These are phyloP conservation scores for Ganoderma meredithae DNA, from an alignment of 1,284 basidiomycete species.

Conservation along the genomic window DNA sequence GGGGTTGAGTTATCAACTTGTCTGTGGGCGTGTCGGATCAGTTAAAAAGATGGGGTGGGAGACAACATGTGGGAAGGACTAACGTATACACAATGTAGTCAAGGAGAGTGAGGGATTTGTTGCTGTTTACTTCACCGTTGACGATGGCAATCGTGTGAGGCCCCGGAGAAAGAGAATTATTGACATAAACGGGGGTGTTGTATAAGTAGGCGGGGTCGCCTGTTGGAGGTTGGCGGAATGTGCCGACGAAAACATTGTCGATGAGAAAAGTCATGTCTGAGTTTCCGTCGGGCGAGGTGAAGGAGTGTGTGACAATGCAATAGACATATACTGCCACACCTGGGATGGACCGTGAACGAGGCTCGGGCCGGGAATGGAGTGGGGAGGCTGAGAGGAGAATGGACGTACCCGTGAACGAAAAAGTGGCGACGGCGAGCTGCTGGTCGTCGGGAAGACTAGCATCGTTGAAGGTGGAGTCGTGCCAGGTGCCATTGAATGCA, in stretches of 20 bases:
- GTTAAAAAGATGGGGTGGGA: conserved; percentile 2
- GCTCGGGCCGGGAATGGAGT: neutral
- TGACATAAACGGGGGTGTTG: conserved; percentile 44
- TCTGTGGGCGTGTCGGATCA: conserved; percentile 16
- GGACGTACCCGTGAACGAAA: conserved; percentile 30
- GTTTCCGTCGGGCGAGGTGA: conserved; percentile 36
- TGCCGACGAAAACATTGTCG: conserved; percentile 41
- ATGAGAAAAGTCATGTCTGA: conserved; percentile 48
- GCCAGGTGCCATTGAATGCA: conserved; percentile 31
- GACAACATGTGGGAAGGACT: conserved; percentile 16
- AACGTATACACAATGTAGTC: conserved; percentile 38
- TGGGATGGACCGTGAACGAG: conserved; percentile 10
- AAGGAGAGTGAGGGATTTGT: conserved; percentile 30
- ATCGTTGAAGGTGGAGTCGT: conserved; percentile 37
- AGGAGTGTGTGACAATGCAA: conserved; percentile 41
- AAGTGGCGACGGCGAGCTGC: conserved; percentile 35
- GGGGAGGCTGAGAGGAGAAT: neutral
- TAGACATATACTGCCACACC: conserved; percentile 44
- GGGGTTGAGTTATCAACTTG: conserved; percentile 15
- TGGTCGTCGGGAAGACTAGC: conserved; percentile 10
- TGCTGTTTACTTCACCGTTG: conserved; percentile 24
- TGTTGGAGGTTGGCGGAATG: conserved; percentile 33
- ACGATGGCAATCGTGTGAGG: conserved; percentile 31
- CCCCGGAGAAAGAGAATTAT: conserved; percentile 34
- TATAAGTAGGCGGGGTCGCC: conserved; percentile 36